Conservation (phyloP, 2,329 filamentous ascomycete genomes). For the Sphaerulina vaccinii region DNA sequence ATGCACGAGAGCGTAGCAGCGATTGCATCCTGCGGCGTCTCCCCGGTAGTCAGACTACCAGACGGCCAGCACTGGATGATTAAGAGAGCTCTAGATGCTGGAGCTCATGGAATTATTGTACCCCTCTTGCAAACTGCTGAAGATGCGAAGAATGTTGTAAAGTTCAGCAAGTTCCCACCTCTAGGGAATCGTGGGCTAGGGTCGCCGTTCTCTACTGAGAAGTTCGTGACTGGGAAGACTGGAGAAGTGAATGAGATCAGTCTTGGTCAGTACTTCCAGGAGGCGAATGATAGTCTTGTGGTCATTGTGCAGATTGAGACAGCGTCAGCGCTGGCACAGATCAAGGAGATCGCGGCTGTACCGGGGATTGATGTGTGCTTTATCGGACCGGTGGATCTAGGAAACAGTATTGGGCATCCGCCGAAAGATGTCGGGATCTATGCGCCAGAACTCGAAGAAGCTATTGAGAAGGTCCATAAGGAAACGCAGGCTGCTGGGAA, state of each 20-base stretch:
- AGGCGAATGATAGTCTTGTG: conserved; percentile 55
- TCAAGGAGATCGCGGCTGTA: conserved; percentile 52
- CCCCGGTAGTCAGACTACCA: conserved; percentile 49
- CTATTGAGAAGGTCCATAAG: conserved; percentile 52
- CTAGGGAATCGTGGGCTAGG: conserved; percentile 56
- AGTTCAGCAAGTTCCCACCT: conserved; percentile 57
- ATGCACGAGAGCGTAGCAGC: conserved; percentile 59
- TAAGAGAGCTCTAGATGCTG: conserved; percentile 59
- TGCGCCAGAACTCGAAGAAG: conserved; percentile 51
- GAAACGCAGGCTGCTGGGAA: conserved; percentile 55
- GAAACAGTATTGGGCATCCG: conserved; percentile 57
- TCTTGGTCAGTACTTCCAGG: conserved; percentile 50
- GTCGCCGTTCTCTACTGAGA: conserved; percentile 51
- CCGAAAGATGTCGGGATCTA: conserved; percentile 47
- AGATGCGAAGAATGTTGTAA: conserved; percentile 53
- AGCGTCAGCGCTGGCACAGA: conserved; percentile 40
- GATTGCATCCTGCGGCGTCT: conserved; percentile 46
- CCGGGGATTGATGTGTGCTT: conserved; percentile 52
- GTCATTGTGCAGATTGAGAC: conserved; percentile 53
- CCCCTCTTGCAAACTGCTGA: conserved; percentile 39
- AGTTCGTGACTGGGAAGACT: conserved; percentile 31
- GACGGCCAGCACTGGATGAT: conserved; percentile 63
- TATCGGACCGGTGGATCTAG: conserved; percentile 56
- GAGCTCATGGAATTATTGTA: conserved; percentile 59
- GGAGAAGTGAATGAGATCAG: conserved; percentile 19